phyloP scores from a whole-genome alignment of 2,329 filamentous ascomycete genomes.

The Bipolaris gigantea region DNA sequence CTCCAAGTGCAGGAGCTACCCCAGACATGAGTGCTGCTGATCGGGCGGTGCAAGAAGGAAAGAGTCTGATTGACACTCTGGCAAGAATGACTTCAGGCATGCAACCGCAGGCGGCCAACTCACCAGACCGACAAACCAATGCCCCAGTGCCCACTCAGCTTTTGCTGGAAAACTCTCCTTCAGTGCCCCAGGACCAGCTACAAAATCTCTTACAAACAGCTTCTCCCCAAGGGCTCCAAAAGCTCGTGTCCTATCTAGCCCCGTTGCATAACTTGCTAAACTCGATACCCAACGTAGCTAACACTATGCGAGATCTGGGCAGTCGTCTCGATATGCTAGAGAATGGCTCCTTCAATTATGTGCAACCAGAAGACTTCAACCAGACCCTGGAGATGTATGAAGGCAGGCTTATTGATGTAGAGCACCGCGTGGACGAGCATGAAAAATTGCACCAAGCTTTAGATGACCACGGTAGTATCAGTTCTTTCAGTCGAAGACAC shows the following conservation, averaged over 20 bases:
- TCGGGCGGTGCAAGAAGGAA: conserved; percentile 42
- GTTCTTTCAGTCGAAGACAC: conserved; percentile 32
- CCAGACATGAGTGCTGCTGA: conserved; percentile 44
- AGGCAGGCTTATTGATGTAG: conserved; percentile 68
- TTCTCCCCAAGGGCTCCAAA: conserved; percentile 39
- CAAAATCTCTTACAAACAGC: conserved; percentile 35
- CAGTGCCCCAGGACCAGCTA: conserved; percentile 35
- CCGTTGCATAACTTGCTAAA: conserved; percentile 43
- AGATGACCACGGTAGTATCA: conserved; percentile 35
- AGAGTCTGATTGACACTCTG: conserved; percentile 37
- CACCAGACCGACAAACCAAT: conserved; percentile 19
- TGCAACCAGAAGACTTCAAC: conserved; percentile 68
- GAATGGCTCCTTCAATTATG: conserved; percentile 67
- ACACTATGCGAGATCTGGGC: conserved; percentile 63
- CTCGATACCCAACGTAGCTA: conserved; percentile 45
- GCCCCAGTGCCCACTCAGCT: conserved; percentile 27
- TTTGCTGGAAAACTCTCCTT: conserved; percentile 28
- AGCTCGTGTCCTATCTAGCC: conserved; percentile 41
- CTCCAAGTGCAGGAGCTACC: conserved; percentile 49
- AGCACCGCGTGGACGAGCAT: conserved; percentile 54
- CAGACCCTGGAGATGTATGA: conserved; percentile 70
- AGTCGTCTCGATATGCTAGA: conserved; percentile 70
- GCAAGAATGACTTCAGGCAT: conserved; percentile 28
- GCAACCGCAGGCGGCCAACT: conserved; percentile 22
- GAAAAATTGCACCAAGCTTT: conserved; percentile 40